Evolutionary conservation across 2,329 filamentous ascomycete genomes (phyloP).

Genomic region (Fusarium mexicanum): DNA sequence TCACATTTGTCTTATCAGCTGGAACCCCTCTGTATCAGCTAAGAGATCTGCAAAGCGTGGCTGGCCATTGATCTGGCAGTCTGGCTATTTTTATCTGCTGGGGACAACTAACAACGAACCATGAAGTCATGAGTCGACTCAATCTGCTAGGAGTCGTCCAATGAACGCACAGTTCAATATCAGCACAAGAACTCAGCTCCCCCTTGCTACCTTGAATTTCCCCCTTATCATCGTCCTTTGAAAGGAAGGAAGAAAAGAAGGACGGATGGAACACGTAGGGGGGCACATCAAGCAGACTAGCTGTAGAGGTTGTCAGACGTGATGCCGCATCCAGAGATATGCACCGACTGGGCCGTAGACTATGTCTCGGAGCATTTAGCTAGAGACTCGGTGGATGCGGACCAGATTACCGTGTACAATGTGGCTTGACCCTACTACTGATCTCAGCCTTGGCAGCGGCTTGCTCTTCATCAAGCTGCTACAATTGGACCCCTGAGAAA

Average conservation of each 20-base stretch:
- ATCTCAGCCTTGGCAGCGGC: slow-evolving; percentile 34
- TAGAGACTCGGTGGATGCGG: slow-evolving; percentile 16
- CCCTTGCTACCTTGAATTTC: neutral
- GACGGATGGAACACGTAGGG: slow-evolving; percentile 2
- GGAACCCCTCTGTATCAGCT: neutral
- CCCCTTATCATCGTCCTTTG: slow-evolving; percentile 2
- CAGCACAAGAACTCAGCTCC: slow-evolving; percentile 1
- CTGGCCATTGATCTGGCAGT: neutral
- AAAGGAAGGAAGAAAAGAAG: slow-evolving; percentile 26
- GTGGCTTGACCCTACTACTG: slow-evolving; percentile 29
- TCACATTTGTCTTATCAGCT: slow-evolving; percentile 1
- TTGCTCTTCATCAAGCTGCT: slow-evolving; percentile 1
- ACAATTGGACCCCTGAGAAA: neutral
- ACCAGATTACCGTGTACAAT: slow-evolving; percentile 1
- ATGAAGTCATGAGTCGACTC: slow-evolving; percentile 13
- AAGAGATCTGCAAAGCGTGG: neutral
- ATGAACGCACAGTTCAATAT: neutral
- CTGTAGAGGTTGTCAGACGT: slow-evolving; percentile 13
- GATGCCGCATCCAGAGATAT: slow-evolving; percentile 17
- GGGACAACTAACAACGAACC: neutral
- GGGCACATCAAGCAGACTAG: neutral
- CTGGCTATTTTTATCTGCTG: slow-evolving; percentile 3
- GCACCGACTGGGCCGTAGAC: slow-evolving; percentile 5
- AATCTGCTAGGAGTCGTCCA: neutral
- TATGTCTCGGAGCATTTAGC: slow-evolving; percentile 26